Conservation (phyloP, 108 stramenopile species). For the Heterococcus sp. region DNA sequence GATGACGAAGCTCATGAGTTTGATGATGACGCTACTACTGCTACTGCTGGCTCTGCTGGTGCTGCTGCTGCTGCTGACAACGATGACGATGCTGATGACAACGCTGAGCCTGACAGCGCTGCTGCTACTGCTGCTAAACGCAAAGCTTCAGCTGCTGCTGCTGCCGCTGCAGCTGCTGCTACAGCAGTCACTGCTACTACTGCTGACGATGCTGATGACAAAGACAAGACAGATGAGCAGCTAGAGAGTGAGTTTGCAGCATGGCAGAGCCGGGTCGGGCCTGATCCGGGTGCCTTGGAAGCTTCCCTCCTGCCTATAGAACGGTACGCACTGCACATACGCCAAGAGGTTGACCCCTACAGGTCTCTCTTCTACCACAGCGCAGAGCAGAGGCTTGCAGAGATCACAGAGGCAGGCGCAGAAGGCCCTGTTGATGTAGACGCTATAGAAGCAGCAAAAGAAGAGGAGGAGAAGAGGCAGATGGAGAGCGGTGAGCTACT, state of each 20-base stretch:
- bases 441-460: conserved; percentile 28
- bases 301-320: conserved; percentile 61
- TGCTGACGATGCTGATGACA: neutral
- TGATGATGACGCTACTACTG: conserved; percentile 8
- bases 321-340: conserved; percentile 46
- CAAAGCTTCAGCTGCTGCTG: neutral
- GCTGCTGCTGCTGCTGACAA: neutral
- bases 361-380: conserved; percentile 30
- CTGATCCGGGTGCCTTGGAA: conserved; percentile 70
- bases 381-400: neutral
- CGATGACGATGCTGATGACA: neutral
- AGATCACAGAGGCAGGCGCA: neutral
- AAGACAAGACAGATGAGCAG: conserved; percentile 50
- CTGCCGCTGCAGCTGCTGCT: neutral
- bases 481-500: conserved; percentile 42
- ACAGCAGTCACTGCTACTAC: too few species aligned
- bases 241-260: conserved; percentile 84
- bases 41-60: neutral
- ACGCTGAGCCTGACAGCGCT: neutral
- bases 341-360: conserved; percentile 39
- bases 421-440: neutral
- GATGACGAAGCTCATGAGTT: conserved; percentile 32
- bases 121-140: neutral
- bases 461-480: conserved; percentile 43
- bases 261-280: conserved; percentile 80